phyloP scores from a whole-genome alignment of 805 yeast species.

The Grigorovia transvaalensis region DNA sequence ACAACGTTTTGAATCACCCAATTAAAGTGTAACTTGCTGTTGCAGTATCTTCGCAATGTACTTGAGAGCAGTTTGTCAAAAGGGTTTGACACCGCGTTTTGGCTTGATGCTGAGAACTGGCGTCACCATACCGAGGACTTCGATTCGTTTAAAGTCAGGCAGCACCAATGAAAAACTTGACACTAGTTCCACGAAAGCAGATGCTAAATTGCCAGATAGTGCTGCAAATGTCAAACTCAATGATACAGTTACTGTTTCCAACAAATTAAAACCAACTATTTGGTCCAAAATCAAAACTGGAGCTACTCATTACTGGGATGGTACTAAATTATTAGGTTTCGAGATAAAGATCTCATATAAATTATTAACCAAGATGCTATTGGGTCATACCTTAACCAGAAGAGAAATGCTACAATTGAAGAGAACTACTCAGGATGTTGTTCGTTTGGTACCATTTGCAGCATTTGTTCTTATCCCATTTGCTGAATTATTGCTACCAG shows the following conservation, averaged over 20 bases:
- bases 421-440: conserved; percentile 77
- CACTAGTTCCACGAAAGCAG: neutral
- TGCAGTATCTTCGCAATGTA: neutral
- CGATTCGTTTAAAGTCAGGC: neutral
- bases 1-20: neutral
- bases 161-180: neutral
- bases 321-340: conserved; percentile 85
- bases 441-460: conserved; percentile 84
- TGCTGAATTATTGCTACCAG: conserved; percentile 83
- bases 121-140: neutral
- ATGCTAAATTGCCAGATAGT: neutral
- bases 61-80: neutral
- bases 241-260: neutral
- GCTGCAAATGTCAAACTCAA: neutral
- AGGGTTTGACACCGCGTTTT: neutral
- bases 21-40: no score
- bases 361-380: conserved; percentile 66
- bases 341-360: conserved; percentile 80
- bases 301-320: conserved; percentile 88
- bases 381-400: conserved; percentile 86
- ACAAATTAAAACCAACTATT: conserved; percentile 38
- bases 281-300: conserved; percentile 85
- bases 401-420: conserved; percentile 82
- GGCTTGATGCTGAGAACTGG: neutral
- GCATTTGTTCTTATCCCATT: conserved; percentile 86